phyloP scores from a whole-genome alignment of 305 asterid genomes.

The Fraxinus paxiana region DNA sequence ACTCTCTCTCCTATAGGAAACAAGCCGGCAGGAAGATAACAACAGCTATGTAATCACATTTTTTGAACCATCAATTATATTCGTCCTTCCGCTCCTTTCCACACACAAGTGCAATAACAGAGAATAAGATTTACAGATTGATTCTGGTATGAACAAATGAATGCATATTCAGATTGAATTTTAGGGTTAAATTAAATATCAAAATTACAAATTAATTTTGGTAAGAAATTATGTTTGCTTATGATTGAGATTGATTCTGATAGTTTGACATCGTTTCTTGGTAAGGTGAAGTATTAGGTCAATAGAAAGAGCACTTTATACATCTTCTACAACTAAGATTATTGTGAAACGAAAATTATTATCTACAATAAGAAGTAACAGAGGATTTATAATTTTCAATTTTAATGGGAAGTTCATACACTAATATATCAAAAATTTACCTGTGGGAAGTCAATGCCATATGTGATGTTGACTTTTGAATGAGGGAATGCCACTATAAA shows the following conservation, averaged over 20 bases:
- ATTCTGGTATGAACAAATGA: background rate
- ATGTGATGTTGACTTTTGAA: constrained; percentile 53
- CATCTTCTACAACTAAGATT: background rate
- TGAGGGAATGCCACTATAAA: constrained; percentile 75
- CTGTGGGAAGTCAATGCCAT: constrained; percentile 84
- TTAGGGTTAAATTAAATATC: background rate
- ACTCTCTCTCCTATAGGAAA: background rate
- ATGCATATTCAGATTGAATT: background rate
- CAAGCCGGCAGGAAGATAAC: background rate
- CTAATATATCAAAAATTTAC: constrained; percentile 29
- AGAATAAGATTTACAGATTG: background rate
- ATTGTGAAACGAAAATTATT: background rate
- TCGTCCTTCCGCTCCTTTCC: background rate
- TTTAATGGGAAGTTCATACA: background rate
- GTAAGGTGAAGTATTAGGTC: background rate
- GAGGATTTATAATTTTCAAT: background rate
- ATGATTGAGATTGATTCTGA: background rate
- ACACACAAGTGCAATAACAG: background rate
- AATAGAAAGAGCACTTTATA: background rate
- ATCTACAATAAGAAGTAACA: background rate
- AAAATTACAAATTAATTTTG: background rate
- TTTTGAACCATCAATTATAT: background rate
- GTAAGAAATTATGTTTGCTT: background rate
- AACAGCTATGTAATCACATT: background rate
- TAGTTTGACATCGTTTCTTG: background rate